Evolutionary conservation across 129 eudicot species (phyloP).

Genomic region (Arctium minus): DNA sequence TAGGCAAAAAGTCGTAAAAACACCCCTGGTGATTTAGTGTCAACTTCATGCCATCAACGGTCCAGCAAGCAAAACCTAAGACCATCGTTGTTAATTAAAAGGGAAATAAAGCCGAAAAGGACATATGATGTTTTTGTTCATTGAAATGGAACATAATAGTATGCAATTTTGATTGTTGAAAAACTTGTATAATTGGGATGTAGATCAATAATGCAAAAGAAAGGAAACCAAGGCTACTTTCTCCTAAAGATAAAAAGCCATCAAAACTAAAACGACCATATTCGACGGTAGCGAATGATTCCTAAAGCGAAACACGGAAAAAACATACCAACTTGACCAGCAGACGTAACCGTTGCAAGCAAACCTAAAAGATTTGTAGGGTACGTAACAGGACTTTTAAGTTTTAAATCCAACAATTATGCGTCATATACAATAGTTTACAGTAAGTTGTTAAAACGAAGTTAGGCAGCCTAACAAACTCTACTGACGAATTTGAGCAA

Average conservation of each 20-base stretch:
- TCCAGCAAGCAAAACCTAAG: background rate
- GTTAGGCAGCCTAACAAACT: background rate
- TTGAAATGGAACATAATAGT: slow-evolving; percentile 8
- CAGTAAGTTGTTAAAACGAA: background rate
- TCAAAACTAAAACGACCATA: background rate
- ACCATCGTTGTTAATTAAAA: slow-evolving; percentile 7
- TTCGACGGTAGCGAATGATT: slow-evolving; percentile 32
- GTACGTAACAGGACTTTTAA: background rate
- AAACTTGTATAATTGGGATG: slow-evolving; percentile 25
- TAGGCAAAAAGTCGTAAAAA: slow-evolving; percentile 14
- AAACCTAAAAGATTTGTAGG: background rate
- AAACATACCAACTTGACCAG: background rate
- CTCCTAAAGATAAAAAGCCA: slow-evolving; percentile 27
- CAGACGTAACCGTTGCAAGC: background rate
- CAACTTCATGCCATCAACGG: slow-evolving; percentile 20
- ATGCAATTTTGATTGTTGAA: slow-evolving; percentile 2
- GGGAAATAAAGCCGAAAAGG: slow-evolving; percentile 34
- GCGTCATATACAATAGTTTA: background rate
- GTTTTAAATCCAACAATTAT: background rate
- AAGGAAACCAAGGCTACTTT: slow-evolving; percentile 22
- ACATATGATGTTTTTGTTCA: background rate
- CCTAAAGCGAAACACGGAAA: slow-evolving; percentile 25
- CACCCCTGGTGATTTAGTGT: background rate
- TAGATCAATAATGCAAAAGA: slow-evolving; percentile 18
- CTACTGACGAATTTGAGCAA: background rate